Evolutionary conservation across 331 rosid genomes (phyloP).

Genomic region (Ulmus americana): DNA sequence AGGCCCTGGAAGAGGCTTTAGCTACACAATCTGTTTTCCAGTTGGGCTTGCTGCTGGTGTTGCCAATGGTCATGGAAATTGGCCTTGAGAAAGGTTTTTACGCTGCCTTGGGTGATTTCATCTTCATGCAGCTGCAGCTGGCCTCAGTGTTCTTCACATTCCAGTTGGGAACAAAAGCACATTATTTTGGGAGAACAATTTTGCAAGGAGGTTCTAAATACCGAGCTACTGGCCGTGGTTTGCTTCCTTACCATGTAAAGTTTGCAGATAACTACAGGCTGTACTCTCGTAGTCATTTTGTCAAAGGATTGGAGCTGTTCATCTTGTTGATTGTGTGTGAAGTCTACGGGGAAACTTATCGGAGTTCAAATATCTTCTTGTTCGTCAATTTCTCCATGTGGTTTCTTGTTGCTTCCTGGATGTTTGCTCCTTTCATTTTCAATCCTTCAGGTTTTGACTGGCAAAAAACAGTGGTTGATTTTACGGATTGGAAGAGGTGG

Average conservation of each 20-base stretch:
- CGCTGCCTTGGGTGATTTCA: no score
- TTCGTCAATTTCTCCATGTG: conserved; percentile 37
- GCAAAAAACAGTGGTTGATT: no score
- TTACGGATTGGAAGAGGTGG: no score
- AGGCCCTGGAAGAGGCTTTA: conserved; percentile 75
- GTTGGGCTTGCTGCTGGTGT: conserved; percentile 61
- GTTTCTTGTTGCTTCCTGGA: no score
- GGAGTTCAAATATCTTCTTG: conserved; percentile 49
- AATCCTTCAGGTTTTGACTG: no score
- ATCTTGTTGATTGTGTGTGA: conserved; percentile 50
- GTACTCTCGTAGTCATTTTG: conserved; percentile 80
- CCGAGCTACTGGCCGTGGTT: conserved; percentile 52
- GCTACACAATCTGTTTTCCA: conserved; percentile 75
- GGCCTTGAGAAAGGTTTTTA: conserved; percentile 17
- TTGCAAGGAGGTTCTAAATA: no score
- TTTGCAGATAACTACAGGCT: conserved; percentile 78
- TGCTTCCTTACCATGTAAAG: conserved; percentile 72
- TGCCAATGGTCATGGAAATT: conserved; percentile 28
- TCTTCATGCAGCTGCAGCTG: no score
- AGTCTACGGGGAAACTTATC: conserved; percentile 51
- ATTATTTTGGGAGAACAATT: no score
- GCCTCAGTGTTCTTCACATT: no score
- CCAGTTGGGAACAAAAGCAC: no score
- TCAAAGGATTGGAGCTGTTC: conserved; percentile 74
- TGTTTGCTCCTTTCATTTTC: no score